These are phyloP conservation scores for Agrocybe pediades DNA, from an alignment of 768 basidiomycete species.

Conservation along the genomic window DNA sequence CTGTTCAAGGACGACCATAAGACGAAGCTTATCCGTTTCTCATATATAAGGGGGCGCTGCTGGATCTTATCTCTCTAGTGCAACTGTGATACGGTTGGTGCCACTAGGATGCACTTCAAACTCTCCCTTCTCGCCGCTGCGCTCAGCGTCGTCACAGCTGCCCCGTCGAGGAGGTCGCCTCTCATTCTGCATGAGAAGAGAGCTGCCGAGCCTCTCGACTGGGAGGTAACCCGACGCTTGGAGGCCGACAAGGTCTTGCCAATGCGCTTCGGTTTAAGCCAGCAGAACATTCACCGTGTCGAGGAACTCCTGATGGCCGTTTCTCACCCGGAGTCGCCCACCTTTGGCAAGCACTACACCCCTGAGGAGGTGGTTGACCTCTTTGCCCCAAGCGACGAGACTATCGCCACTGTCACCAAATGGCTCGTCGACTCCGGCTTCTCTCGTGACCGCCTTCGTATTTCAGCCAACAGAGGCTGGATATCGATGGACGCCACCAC, in stretches of 20 bases:
- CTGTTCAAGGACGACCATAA: slow-evolving; percentile 4
- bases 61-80: background rate
- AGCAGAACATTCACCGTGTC: slow-evolving; percentile 45
- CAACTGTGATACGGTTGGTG: slow-evolving; percentile 6
- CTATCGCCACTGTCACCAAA: slow-evolving; percentile 40
- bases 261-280: slow-evolving; percentile 51
- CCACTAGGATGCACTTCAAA: slow-evolving; percentile 17
- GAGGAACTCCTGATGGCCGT: slow-evolving; percentile 49
- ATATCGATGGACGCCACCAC: slow-evolving; percentile 44
- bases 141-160: slow-evolving; percentile 21
- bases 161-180: slow-evolving; percentile 24
- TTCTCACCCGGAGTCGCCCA: slow-evolving; percentile 51
- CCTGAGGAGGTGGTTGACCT: slow-evolving; percentile 43
- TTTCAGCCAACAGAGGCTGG: slow-evolving; percentile 44
- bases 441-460: slow-evolving; percentile 33
- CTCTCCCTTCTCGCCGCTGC: slow-evolving; percentile 17
- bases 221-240: slow-evolving; percentile 27
- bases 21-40: slow-evolving; percentile 15
- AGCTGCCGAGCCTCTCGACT: slow-evolving; percentile 31
- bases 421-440: slow-evolving; percentile 51
- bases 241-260: slow-evolving; percentile 37
- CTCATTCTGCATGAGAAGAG: slow-evolving; percentile 34
- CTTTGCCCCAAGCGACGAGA: slow-evolving; percentile 51
- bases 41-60: slow-evolving; percentile 6
- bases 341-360: slow-evolving; percentile 53